phyloP scores from a whole-genome alignment of 208 protist species.

The Porcisia hertigi region DNA sequence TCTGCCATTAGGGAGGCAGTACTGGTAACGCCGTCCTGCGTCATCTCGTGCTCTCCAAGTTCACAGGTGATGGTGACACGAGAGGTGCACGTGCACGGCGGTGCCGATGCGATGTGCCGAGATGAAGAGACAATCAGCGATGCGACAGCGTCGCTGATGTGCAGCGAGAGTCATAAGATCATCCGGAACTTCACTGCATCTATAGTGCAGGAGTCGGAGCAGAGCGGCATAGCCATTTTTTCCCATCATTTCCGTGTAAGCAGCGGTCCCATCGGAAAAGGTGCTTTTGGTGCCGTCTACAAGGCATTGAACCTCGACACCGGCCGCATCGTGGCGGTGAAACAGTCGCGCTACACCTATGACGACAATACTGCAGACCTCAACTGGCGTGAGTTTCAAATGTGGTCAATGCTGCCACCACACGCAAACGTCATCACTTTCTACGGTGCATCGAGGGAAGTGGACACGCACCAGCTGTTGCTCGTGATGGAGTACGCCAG shows the following conservation, averaged over 20 bases:
- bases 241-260: conserved; percentile 60
- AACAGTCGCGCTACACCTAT: conserved; percentile 61
- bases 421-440: conserved; percentile 71
- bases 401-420: conserved; percentile 58
- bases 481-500: conserved; percentile 72
- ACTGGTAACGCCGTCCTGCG: conserved; percentile 14
- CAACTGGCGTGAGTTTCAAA: conserved; percentile 64
- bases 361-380: conserved; percentile 36
- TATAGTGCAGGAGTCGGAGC: conserved; percentile 42
- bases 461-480: conserved; percentile 60
- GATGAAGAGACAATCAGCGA: conserved; percentile 20
- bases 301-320: conserved; percentile 65
- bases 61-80: conserved; percentile 21
- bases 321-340: conserved; percentile 61
- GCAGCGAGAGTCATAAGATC: conserved; percentile 19
- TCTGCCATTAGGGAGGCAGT: background rate
- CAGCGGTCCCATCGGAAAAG: conserved; percentile 57
- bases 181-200: conserved; percentile 57
- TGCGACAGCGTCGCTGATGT: conserved; percentile 8
- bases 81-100: conserved; percentile 6
- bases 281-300: conserved; percentile 70
- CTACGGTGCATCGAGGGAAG: conserved; percentile 62
- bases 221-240: conserved; percentile 33
- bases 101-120: background rate
- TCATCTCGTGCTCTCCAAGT: conserved; percentile 21